Evolutionary conservation across 2,329 filamentous ascomycete genomes (phyloP).

Genomic region (Epichloe elymi): DNA sequence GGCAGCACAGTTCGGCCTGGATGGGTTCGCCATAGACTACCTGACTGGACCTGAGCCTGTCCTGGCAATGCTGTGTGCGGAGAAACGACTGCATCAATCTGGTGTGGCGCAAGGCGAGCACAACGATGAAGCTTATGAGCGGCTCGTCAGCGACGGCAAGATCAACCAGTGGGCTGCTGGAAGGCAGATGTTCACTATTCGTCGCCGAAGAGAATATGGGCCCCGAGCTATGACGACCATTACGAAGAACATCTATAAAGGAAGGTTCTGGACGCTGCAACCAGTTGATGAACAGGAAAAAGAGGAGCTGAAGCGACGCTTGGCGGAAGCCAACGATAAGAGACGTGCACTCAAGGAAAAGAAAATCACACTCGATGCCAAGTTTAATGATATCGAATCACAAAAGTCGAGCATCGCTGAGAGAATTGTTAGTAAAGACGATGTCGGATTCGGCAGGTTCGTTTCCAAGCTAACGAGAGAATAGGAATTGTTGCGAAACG

Average conservation of each 20-base stretch:
- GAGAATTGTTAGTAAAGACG: constrained; percentile 20
- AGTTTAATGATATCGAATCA: constrained; percentile 28
- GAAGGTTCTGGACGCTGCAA: constrained; percentile 63
- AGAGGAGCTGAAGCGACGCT: constrained; percentile 40
- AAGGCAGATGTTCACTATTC: constrained; percentile 48
- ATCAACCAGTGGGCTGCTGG: constrained; percentile 61
- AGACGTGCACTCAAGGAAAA: constrained; percentile 20
- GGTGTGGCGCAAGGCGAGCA: constrained; percentile 53
- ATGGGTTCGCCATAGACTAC: constrained; percentile 68
- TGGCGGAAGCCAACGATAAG: constrained; percentile 29
- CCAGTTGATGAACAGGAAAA: constrained; percentile 58
- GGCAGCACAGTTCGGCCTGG: constrained; percentile 49
- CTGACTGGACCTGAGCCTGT: constrained; percentile 72
- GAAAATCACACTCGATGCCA: constrained; percentile 21
- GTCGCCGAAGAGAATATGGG: constrained; percentile 69
- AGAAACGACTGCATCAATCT: constrained; percentile 53
- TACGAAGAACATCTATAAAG: constrained; percentile 45
- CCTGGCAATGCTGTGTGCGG: constrained; percentile 74
- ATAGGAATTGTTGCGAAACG: constrained; percentile 36
- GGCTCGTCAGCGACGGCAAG: constrained; percentile 41
- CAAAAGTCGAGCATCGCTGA: constrained; percentile 28
- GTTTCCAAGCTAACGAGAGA: constrained; percentile 4
- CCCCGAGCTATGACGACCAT: constrained; percentile 56
- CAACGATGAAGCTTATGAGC: constrained; percentile 52
- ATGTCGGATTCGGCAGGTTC: constrained; percentile 5